Percentiles rank a stretch among this genome's conserved stretches.
Evolutionary conservation across 2,329 filamentous ascomycete genomes (phyloP).

Genomic region (Fusarium gaditjirri): DNA sequence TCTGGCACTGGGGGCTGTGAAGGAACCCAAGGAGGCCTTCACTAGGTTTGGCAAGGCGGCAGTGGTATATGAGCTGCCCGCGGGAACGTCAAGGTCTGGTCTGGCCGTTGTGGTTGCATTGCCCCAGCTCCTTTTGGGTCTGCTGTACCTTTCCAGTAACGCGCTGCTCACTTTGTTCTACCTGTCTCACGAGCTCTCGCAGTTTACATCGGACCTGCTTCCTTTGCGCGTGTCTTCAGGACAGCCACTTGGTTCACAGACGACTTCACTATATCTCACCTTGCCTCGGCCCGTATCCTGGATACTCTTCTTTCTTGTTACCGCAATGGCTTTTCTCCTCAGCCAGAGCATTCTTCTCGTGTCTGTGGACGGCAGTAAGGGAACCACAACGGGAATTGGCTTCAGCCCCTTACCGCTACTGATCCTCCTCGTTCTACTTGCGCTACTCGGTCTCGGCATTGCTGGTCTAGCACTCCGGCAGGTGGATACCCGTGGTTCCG

Average conservation of each 20-base stretch:
- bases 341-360: slow-evolving; percentile 56
- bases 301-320: slow-evolving; percentile 57
- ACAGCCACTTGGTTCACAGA: slow-evolving; percentile 57
- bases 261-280: slow-evolving; percentile 60
- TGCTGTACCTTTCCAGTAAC: slow-evolving; percentile 61
- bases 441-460: slow-evolving; percentile 48
- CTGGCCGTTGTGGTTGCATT: slow-evolving; percentile 55
- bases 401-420: slow-evolving; percentile 58
- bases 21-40: slow-evolving; percentile 45
- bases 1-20: slow-evolving; percentile 51
- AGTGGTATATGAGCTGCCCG: slow-evolving; percentile 48
- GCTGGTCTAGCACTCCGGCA: slow-evolving; percentile 54
- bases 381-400: slow-evolving; percentile 48
- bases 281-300: slow-evolving; percentile 59
- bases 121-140: slow-evolving; percentile 60
- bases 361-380: slow-evolving; percentile 44
- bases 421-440: slow-evolving; percentile 54
- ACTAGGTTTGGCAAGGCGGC: slow-evolving; percentile 54
- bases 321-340: slow-evolving; percentile 58
- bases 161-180: slow-evolving; percentile 59
- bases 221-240: slow-evolving; percentile 60
- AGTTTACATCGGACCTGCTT: slow-evolving; percentile 50
- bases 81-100: slow-evolving; percentile 41
- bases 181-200: slow-evolving; percentile 61
- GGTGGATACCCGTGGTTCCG: slow-evolving; percentile 50